These are phyloP conservation scores for Podaxis sp. DNA, from an alignment of 768 basidiomycete genomes.

Conservation along the genomic window DNA sequence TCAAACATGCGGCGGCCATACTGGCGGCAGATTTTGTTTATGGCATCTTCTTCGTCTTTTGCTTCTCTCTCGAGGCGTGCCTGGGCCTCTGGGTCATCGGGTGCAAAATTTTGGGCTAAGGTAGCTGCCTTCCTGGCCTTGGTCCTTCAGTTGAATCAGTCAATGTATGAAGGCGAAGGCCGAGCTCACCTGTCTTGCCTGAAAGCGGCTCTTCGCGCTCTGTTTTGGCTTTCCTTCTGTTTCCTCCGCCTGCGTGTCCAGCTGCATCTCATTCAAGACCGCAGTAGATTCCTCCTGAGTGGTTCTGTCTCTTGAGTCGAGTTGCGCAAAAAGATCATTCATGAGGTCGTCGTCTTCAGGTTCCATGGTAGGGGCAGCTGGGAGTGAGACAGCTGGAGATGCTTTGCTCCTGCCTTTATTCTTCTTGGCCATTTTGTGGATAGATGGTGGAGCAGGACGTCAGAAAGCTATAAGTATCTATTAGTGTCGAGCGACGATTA, in stretches of 20 bases:
- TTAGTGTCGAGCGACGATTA: background rate
- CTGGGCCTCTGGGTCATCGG: constrained; percentile 54
- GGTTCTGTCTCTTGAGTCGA: constrained; percentile 57
- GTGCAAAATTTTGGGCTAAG: constrained; percentile 46
- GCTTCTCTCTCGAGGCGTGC: constrained; percentile 60
- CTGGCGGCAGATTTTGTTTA: constrained; percentile 60
- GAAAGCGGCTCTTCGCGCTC: constrained; percentile 59
- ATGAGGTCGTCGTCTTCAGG: constrained; percentile 56
- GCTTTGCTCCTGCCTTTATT: constrained; percentile 48
- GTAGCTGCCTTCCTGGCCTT: constrained; percentile 73
- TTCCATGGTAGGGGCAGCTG: constrained; percentile 23
- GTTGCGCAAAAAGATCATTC: constrained; percentile 72
- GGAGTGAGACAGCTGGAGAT: constrained; percentile 24
- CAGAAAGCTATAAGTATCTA: background rate
- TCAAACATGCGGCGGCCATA: constrained; percentile 63
- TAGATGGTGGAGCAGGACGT: background rate
- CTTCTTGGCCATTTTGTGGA: constrained; percentile 45
- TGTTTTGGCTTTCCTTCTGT: constrained; percentile 37
- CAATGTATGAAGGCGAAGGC: background rate
- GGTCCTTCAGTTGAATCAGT: constrained; percentile 4
- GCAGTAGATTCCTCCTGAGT: constrained; percentile 45
- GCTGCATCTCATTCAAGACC: constrained; percentile 44
- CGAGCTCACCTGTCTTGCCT: constrained; percentile 63
- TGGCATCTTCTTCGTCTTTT: constrained; percentile 61
- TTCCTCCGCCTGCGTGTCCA: constrained; percentile 27